Percentiles rank a stretch among this genome's conserved stretches.
Conservation (phyloP, 106 monocot genomes). For the Dendrobium officinale region DNA sequence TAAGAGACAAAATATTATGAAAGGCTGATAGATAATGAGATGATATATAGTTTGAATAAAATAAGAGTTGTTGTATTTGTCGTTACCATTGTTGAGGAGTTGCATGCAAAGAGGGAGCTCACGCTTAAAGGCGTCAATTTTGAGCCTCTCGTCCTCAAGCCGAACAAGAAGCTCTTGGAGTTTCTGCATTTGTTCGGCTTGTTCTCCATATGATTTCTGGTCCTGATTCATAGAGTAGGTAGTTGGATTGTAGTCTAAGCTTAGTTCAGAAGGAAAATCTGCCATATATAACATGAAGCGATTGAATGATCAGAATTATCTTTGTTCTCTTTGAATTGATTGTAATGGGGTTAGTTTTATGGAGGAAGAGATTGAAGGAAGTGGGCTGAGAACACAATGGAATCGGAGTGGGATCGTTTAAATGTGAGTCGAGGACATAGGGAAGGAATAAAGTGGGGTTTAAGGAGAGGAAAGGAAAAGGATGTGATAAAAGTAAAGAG, state of each 20-base stretch:
- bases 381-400: conserved; percentile 6
- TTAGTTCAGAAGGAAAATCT: conserved; percentile 55
- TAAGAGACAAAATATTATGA: too few relatives aligned
- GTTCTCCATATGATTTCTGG: not conserved
- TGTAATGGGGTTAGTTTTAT: too few relatives aligned
- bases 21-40: too few relatives aligned
- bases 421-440: conserved; percentile 10
- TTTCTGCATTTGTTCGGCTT: conserved; percentile 21
- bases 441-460: conserved; percentile 54
- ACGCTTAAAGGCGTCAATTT: conserved; percentile 92
- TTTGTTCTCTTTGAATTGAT: not conserved
- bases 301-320: not conserved
- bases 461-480: conserved; percentile 41
- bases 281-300: conserved; percentile 23
- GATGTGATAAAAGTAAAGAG: conserved; percentile 23
- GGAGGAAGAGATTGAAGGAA: not conserved
- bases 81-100: conserved; percentile 77
- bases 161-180: conserved; percentile 67
- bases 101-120: conserved; percentile 96
- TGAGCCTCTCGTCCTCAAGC: conserved; percentile 76
- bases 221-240: conserved; percentile 15
- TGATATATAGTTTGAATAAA: too few relatives aligned
- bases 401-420: conserved; percentile 33
- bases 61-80: not conserved
- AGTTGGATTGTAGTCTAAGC: conserved; percentile 63